Evolutionary conservation across 2,329 filamentous ascomycete species (phyloP), one percentile per base, ranked within the genome.

Genomic region (Colletotrichum cordylinicola): DNA sequence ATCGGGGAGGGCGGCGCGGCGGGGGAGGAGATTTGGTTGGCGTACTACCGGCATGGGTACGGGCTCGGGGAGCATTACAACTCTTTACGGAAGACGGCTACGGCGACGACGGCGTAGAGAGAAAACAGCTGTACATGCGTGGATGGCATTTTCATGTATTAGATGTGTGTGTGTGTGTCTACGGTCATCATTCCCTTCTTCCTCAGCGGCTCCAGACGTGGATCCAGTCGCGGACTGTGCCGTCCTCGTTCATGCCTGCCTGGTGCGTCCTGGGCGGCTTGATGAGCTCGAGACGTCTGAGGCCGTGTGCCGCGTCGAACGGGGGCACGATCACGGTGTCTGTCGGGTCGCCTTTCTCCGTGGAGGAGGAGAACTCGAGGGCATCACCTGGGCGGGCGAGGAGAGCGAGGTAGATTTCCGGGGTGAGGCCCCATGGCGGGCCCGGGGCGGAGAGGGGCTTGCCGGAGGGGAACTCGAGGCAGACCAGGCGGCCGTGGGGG

Each of bases 41-140:
- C 96, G 43, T 99, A 98, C 85, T 98, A 98, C 85, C 91, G 94
- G 80, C 96, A 98, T 86, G 95, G 95, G 65, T 98, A 98, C 84
- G 96, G 96, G 2, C 87, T 99, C 66, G 97, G 97, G 15, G 97
- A 98, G 87, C 97, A 99, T 86, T 99, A 99, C 86, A 99, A 99
- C 83, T 98, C 96, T 69, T 85, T 99, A 82, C 85, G 91, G 79
- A 90, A 88, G 81, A 81, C 15, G 33, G n/a, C 43, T 24, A 27
- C 12, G 52, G 27, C 68, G 79, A 90, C 87, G 82, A 81, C 18
- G 21, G 18, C 55, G n/a, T 70, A 65, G 67, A 78, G 66, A 62
- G 68, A 62, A 62, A 69, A 12, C 65, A 33, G 27, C 6, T 21
- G 21, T n/a, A 9, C 21, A 35, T 21, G 31, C 9, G 9, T 18